Base-by-base conservation (phyloP, 2,329 filamentous ascomycete species). In the Dactylella cylindrospora region DNA sequence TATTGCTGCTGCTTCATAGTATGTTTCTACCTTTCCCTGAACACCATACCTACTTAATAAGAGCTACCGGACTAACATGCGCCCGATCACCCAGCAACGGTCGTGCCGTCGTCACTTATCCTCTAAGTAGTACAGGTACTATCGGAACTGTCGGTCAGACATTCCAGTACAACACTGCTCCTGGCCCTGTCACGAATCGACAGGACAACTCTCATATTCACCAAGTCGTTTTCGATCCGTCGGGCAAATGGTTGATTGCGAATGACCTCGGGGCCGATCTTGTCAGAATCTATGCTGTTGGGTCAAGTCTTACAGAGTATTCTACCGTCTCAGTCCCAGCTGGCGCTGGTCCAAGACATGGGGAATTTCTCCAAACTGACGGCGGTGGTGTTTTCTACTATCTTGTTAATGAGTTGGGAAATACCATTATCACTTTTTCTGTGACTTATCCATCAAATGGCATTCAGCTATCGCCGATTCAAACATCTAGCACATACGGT, bases 231-330 rank as follows among this genome's bases (percentile, higher is more conserved):
- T 70, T 84, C 26, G 84, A 88, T 69, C 84, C 84, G 3, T 84
- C 80, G 1, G 79, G 78, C 4, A 69, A 75, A 17, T 88, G 79
- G 70, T 67, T 86, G 23, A 68, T 86, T 8, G 77, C 82, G 4
- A 83, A 84, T 1, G 85, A 88, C 66, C 76, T 90, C 4, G 82
- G 84, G 35, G 76, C 79, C 0, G 85, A 88, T 67, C 67, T 81
- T 4, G 71, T 86, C 35, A 81, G 79, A 65, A 72, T 81, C 74
- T 87, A 80, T 70, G 68, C 73, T 47, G 76, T 84, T 67, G 29
- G 40, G n/a, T 26, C 36, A 9, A 19, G 33, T 17, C 6, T 77
- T 23, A 73, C 80, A 5, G 68, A 68, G 13, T 71, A 75, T 65
- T 75, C 74, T 19, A 74, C 79, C 5, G 71, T 80, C 31, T 64